A percentile compares a stretch with the other conserved stretches of the same genome.
phyloP scores from a whole-genome alignment of 352 stramenopile genomes.

The Phytopythium litorale region DNA sequence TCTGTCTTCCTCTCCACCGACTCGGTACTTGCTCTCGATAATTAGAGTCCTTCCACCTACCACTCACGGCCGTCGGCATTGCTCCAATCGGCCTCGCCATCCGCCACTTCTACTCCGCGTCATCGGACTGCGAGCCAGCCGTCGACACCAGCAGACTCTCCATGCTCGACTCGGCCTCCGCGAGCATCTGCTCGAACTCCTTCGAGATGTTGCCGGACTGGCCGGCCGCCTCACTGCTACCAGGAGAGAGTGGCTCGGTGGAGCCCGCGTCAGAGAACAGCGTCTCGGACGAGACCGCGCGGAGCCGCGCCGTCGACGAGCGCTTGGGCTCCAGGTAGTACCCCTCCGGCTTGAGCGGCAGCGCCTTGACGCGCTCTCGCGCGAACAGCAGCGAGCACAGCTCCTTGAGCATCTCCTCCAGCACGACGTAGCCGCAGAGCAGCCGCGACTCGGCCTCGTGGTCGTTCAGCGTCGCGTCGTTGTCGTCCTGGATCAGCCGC shows the following conservation, averaged over 20 bases:
- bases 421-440: constrained; percentile 69
- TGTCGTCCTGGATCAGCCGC: constrained; percentile 66
- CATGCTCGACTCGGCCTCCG: constrained; percentile 71
- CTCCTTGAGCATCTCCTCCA: constrained; percentile 86
- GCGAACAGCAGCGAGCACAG: constrained; percentile 79
- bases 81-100: not conserved
- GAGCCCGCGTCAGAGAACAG: constrained; percentile 44
- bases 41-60: not conserved
- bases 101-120: constrained; percentile 5
- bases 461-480: constrained; percentile 52
- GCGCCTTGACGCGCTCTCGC: constrained; percentile 59
- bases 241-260: constrained; percentile 3
- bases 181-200: constrained; percentile 67
- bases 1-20: not conserved
- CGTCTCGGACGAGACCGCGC: constrained; percentile 31
- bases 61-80: not conserved
- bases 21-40: not conserved
- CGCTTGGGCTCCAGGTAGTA: constrained; percentile 80
- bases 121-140: not conserved
- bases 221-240: constrained; percentile 7
- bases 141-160: constrained; percentile 35
- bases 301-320: constrained; percentile 17
- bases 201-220: constrained; percentile 44
- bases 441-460: constrained; percentile 63
- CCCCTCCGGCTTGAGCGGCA: constrained; percentile 78